These are phyloP conservation scores for Ganoderma lucidum DNA, from an alignment of 1,284 basidiomycete genomes.

Conservation along the genomic window DNA sequence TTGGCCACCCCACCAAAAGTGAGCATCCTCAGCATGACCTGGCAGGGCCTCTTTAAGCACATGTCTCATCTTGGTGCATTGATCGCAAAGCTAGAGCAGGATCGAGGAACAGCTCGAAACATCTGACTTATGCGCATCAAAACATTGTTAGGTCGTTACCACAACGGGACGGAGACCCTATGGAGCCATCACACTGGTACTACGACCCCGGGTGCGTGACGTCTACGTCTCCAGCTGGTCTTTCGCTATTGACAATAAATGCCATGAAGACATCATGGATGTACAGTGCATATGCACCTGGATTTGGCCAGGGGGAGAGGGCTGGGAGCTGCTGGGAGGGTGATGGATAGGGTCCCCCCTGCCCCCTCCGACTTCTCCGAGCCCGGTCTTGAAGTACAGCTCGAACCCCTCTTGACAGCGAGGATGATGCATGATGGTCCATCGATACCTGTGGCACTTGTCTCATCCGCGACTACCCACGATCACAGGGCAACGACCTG, in stretches of 20 bases:
- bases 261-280: no score
- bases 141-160: neutral
- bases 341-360: no score
- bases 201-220: no score
- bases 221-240: no score
- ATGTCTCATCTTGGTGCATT: neutral
- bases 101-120: neutral
- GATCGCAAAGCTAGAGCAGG: neutral
- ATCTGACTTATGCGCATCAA: neutral
- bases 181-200: no score
- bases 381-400: neutral
- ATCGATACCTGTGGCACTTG: neutral
- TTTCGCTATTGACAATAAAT: no score
- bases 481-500: neutral
- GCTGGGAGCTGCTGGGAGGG: no score
- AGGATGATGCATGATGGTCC: neutral
- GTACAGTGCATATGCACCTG: no score
- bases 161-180: neutral
- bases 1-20: neutral
- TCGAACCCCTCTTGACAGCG: neutral
- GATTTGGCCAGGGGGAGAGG: no score
- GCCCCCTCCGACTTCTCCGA: no score
- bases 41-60: neutral
- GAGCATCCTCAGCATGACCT: neutral
- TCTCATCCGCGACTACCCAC: neutral